Percentiles rank a stretch among this genome's conserved stretches.
These are phyloP conservation scores for Wickerhamiella hasegawae DNA, from an alignment of 805 yeast genomes.

Conservation along the genomic window DNA sequence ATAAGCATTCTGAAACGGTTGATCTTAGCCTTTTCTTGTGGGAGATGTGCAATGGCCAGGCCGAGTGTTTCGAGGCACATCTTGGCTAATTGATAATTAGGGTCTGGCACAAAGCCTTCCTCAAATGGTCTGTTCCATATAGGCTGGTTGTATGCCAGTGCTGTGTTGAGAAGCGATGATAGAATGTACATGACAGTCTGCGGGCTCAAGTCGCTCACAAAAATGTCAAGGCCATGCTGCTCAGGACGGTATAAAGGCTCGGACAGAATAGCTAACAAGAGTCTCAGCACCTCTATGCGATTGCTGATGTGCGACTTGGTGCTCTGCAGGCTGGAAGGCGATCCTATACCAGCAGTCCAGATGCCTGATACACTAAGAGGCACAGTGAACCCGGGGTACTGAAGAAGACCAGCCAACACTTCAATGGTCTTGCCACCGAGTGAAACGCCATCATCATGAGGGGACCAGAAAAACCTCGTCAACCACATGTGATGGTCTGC, in stretches of 20 bases:
- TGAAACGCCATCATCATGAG: not conserved
- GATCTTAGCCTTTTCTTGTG: not conserved
- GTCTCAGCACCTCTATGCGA: constrained; percentile 48
- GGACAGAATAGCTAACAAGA: constrained; percentile 46
- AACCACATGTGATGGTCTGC: constrained; percentile 20
- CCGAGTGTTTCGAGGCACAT: not conserved
- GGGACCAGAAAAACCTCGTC: constrained; percentile 30
- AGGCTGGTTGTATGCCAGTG: constrained; percentile 23
- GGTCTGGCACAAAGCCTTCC: constrained; percentile 15
- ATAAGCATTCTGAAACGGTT: constrained; percentile 21
- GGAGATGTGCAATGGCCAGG: not conserved
- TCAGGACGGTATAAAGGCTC: constrained; percentile 40
- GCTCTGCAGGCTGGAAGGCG: constrained; percentile 18
- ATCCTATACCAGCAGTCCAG: constrained; percentile 78
- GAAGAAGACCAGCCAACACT: constrained; percentile 31
- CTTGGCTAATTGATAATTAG: constrained; percentile 27
- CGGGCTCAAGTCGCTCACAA: constrained; percentile 37
- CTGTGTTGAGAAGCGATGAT: constrained; percentile 54
- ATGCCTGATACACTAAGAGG: constrained; percentile 19
- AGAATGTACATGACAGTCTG: constrained; percentile 36
- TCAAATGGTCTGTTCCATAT: constrained; percentile 23
- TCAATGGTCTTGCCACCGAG: constrained; percentile 21
- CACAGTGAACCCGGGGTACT: constrained; percentile 42
- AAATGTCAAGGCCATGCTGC: constrained; percentile 42
- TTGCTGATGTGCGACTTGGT: constrained; percentile 38